Conservation (phyloP, 78 protist genomes). For the Cavenderia fasciculata region DNA sequence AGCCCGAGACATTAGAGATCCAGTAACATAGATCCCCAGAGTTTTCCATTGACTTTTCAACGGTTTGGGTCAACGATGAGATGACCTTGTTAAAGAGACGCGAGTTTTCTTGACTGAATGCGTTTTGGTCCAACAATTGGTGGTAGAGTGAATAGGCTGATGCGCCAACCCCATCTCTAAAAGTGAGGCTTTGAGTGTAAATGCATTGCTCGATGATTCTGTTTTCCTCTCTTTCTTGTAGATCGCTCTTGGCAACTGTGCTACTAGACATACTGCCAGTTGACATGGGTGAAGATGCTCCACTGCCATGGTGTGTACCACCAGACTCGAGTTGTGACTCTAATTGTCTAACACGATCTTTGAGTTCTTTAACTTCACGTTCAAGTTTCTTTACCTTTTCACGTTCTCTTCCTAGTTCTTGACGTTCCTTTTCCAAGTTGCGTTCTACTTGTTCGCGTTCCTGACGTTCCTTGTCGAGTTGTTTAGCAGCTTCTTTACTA, state of each 20-base stretch:
- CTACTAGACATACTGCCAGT: slow-evolving; percentile 1
- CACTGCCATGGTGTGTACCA: too few relatives aligned
- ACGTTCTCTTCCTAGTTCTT: slow-evolving; percentile 19
- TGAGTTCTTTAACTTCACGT: slow-evolving; percentile 12
- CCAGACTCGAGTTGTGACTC: slow-evolving; percentile 15
- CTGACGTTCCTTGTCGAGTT: background rate
- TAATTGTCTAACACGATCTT: slow-evolving; percentile 22
- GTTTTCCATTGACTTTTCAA: slow-evolving; percentile 53
- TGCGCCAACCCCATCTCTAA: slow-evolving; percentile 57
- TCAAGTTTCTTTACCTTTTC: slow-evolving; percentile 24
- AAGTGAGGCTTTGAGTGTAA: slow-evolving; percentile 29
- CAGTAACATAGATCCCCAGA: slow-evolving; percentile 47
- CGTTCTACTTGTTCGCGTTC: slow-evolving; percentile 32
- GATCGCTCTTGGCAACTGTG: slow-evolving; percentile 16
- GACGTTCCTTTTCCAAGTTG: background rate
- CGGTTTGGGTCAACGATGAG: background rate
- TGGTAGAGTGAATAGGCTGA: slow-evolving; percentile 22
- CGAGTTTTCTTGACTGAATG: slow-evolving; percentile 28
- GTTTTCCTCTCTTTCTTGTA: slow-evolving; percentile 50
- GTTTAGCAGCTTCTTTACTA: background rate
- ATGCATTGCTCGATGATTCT: slow-evolving; percentile 53
- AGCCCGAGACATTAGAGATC: slow-evolving; percentile 52
- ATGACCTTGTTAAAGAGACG: slow-evolving; percentile 40
- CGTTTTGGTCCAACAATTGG: slow-evolving; percentile 14
- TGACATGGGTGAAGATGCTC: too few relatives aligned